Base-by-base conservation (phyloP, 1,139 yeast genomes). In the Candida tropicalis region DNA sequence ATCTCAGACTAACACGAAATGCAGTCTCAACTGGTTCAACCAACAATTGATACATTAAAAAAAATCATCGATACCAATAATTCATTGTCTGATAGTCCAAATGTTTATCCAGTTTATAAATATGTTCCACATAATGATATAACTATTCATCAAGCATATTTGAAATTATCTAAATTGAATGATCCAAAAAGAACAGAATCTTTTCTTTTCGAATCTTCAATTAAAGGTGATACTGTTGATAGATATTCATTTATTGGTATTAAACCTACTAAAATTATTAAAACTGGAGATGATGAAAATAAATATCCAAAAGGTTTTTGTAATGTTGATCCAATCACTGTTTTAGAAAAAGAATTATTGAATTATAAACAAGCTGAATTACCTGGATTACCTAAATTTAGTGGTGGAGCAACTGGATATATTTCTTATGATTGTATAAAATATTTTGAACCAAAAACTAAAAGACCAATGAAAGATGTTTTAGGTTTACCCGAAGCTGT, bases 401-500 rank as follows among this genome's bases (percentile, higher is more conserved):
- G 93, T 56, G 99, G 99, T 43, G 99, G 99, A 50, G 98, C 98
- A 8, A 78, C 93, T 41, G 99, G 99, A 0, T 93, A 90, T 60
- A 82, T 93, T 38, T 88, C 97, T 0, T 93, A 93, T 58, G 99
- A 95, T 63, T 93, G 99, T 70, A 86, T 93, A 59, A 87, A 89
- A 59, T 93, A 93, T 65, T 93, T 93, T 57, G 99, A 93, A 66
- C 99, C 99, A 45, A 84, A 77, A 57, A 91, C 98, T 1, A 75
- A 75, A 47, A 79, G 89, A 53, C 78, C 77, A 7, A 72, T 91
- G 57, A 81, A 85, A 55, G 98, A 93, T 62, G 83, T 85, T 1
- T 68, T 93, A 54, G 68, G 85, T 47, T 77, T 93, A 11, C 99
- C 99, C 0, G 99, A 93, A 66, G 86, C 97, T 1, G 85, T 86